These are phyloP conservation scores for Ajuga chamaepitys DNA, from an alignment of 257 asterid species.

Conservation along the genomic window DNA sequence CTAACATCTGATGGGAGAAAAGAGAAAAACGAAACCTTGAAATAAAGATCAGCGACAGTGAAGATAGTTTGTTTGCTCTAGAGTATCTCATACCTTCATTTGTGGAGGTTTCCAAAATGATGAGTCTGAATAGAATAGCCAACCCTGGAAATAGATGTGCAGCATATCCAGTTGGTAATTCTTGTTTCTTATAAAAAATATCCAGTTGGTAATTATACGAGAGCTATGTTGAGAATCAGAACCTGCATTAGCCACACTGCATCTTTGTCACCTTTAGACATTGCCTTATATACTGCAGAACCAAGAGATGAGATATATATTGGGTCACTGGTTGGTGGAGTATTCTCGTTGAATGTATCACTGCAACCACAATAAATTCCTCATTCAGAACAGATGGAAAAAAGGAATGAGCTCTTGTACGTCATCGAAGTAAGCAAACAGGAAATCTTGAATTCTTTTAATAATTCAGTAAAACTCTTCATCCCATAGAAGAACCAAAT, in stretches of 20 bases:
- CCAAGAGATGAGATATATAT: slow-evolving; percentile 80
- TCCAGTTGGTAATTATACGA: background rate
- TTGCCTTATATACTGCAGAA: slow-evolving; percentile 80
- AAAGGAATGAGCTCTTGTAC: background rate
- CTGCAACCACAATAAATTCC: slow-evolving; percentile 37
- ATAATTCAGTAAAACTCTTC: background rate
- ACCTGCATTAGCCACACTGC: slow-evolving; percentile 99
- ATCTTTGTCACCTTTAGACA: slow-evolving; percentile 73
- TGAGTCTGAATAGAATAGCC: slow-evolving; percentile 92
- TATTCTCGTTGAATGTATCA: slow-evolving; percentile 91
- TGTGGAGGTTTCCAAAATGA: slow-evolving; percentile 95
- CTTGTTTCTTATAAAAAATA: too few species aligned
- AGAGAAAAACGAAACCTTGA: background rate
- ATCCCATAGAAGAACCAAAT: background rate
- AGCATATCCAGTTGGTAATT: background rate
- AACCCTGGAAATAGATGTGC: slow-evolving; percentile 57
- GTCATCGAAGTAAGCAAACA: background rate
- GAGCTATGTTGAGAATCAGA: background rate
- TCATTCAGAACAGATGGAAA: slow-evolving; percentile 8
- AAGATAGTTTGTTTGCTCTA: background rate
- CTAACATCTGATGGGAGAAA: too few species aligned
- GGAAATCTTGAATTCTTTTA: background rate
- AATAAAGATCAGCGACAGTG: background rate
- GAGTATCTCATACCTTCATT: slow-evolving; percentile 65
- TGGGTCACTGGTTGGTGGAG: slow-evolving; percentile 89